Percentiles rank a stretch among this genome's conserved stretches.
phyloP scores from a whole-genome alignment of 495 filamentous ascomycete species.

The Haplographium delicatum region DNA sequence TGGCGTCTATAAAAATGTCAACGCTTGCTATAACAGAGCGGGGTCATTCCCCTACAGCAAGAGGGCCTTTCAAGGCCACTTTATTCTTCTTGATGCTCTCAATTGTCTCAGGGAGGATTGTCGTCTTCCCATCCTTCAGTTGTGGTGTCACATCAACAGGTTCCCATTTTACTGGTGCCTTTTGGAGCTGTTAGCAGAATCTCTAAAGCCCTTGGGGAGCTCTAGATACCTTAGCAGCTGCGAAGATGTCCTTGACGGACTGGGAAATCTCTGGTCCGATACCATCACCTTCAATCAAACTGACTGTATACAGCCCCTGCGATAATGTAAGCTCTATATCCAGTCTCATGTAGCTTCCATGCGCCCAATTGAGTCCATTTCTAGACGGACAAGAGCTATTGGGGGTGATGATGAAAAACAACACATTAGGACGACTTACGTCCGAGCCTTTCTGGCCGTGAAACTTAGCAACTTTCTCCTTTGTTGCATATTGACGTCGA shows the following conservation, averaged over 20 bases:
- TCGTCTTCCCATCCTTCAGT: conserved; percentile 87
- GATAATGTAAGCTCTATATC: conserved; percentile 6
- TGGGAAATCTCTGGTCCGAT: conserved; percentile 97
- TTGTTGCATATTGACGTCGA: conserved; percentile 28
- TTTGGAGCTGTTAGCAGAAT: conserved; percentile 20
- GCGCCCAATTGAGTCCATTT: conserved; percentile 19
- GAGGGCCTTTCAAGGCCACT: conserved; percentile 93
- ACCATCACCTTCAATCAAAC: conserved; percentile 96
- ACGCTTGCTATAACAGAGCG: background rate
- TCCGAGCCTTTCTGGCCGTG: conserved; percentile 80
- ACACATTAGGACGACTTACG: conserved; percentile 48
- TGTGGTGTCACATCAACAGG: conserved; percentile 91
- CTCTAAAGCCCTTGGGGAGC: conserved; percentile 5
- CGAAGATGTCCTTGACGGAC: conserved; percentile 96
- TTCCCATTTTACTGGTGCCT: conserved; percentile 96
- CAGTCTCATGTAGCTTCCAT: background rate
- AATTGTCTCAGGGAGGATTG: conserved; percentile 87
- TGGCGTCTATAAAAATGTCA: conserved; percentile 60
- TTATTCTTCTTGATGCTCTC: conserved; percentile 86
- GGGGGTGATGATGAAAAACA: conserved; percentile 11
- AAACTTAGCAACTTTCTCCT: conserved; percentile 86
- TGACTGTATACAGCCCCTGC: conserved; percentile 91
- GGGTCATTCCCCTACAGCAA: conserved; percentile 63
- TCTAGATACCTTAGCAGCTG: conserved; percentile 74
- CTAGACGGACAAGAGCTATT: conserved; percentile 2